Base-by-base conservation (phyloP, 176 grass and related monocot species). In the Metroxylon sagu region DNA sequence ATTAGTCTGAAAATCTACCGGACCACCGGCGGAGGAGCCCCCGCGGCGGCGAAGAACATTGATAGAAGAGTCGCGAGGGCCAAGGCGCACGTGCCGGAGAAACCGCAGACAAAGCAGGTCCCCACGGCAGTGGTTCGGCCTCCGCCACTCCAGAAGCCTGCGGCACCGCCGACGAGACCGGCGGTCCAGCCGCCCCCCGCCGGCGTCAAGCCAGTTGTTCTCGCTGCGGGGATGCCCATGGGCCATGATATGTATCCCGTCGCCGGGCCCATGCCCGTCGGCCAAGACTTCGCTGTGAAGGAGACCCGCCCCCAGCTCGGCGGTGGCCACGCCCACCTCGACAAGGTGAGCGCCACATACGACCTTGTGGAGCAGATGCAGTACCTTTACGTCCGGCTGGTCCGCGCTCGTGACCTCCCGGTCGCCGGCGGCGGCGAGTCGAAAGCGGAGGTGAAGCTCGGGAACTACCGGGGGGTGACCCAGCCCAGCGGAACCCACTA, bases 361-460 rank as follows among this genome's bases (percentile, higher is more conserved):
- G 90, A 95, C 57, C 60, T 95, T 67, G 86, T 95, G 5, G 90
- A 95, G 73, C 86, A 90, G 78, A 83, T 95, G 80, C 79, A 90
- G 56, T 95, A 95, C 70, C 76, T 95, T 1, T 95, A 95, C 56
- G 86, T 95, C 29, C 85, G 86, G 58, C 82, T 95, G 14, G 86
- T 95, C 53, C 79, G 82, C 71, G 83, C 86, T 14, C 83, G 86
- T 39, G 83, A 88, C 59, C 66, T 75, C 63, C 58, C 72, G 1
- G 19, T 64, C 19, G 48, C 26, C 18, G 64, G 57, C 3, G 78
- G 71, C 25, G 71, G 80, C 35, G 86, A 86, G 56, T 74, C 77
- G 27, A 80, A 89, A 23, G 80, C 83, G 16, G 90, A 95, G 74
- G 90, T 95, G 18, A 95, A 95, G 83, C 76, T 95, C 12, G 90